Evolutionary conservation across 768 basidiomycete genomes (phyloP).

Genomic region (Collybia sp.): DNA sequence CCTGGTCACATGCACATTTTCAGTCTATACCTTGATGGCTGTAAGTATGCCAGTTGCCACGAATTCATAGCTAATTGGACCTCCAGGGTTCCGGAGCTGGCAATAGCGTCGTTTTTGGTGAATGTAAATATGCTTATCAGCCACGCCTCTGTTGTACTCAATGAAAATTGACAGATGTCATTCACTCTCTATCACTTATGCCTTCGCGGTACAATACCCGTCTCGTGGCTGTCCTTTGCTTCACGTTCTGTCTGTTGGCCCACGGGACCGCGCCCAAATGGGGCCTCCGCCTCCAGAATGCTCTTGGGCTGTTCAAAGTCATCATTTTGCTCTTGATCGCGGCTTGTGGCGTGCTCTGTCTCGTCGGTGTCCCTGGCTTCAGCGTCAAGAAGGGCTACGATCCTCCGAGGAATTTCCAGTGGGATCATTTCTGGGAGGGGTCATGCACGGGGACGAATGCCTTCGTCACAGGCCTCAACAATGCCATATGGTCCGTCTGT

Average conservation of each 20-base stretch:
- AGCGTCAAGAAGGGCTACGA: slow-evolving; percentile 46
- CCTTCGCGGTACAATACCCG: slow-evolving; percentile 46
- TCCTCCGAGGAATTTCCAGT: slow-evolving; percentile 51
- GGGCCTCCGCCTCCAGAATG: slow-evolving; percentile 62
- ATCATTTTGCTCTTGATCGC: slow-evolving; percentile 48
- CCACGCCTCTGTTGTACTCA: neutral
- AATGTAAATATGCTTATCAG: slow-evolving; percentile 47
- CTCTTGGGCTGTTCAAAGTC: slow-evolving; percentile 60
- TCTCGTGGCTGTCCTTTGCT: slow-evolving; percentile 46
- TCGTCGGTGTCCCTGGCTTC: slow-evolving; percentile 46
- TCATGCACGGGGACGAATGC: slow-evolving; percentile 51
- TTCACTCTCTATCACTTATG: slow-evolving; percentile 46
- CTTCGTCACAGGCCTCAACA: slow-evolving; percentile 61
- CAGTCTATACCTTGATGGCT: slow-evolving; percentile 51
- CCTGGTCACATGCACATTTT: slow-evolving; percentile 54
- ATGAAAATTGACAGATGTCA: slow-evolving; percentile 40
- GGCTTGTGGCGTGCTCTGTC: slow-evolving; percentile 46
- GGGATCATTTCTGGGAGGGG: slow-evolving; percentile 63
- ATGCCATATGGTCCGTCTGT: slow-evolving; percentile 55
- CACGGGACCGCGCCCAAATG: slow-evolving; percentile 50
- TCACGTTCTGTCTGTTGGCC: slow-evolving; percentile 50
- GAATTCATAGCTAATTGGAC: neutral
- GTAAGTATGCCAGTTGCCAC: slow-evolving; percentile 28
- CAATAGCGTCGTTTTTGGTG: slow-evolving; percentile 63
- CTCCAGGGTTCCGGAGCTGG: slow-evolving; percentile 53